phyloP scores from a whole-genome alignment of 2,329 filamentous ascomycete genomes.

The Lachnellula suecica region DNA sequence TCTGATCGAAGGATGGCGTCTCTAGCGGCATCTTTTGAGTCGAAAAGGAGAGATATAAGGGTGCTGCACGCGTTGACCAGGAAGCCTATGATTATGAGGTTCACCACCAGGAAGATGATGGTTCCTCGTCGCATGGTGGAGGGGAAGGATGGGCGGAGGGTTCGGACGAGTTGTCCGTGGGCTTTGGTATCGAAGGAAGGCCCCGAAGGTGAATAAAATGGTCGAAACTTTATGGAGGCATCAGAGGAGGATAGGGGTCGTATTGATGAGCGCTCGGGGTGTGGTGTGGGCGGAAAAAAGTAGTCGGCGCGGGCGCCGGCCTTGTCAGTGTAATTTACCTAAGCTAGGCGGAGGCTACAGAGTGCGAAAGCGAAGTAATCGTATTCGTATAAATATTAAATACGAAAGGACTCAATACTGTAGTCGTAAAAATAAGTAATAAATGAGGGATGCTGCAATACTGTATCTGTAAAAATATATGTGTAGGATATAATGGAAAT shows the following conservation, averaged over 20 bases:
- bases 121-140: constrained; percentile 34
- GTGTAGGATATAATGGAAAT: too few species aligned
- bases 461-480: too few species aligned
- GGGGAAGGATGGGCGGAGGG: background rate
- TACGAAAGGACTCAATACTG: too few species aligned
- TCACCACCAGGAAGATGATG: constrained; percentile 47
- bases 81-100: constrained; percentile 61
- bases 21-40: constrained; percentile 63
- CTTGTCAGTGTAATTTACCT: too few species aligned
- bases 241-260: background rate
- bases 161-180: background rate
- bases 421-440: too few species aligned
- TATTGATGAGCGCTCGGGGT: too few species aligned
- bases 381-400: too few species aligned
- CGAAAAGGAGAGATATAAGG: constrained; percentile 66
- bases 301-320: too few species aligned
- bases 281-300: too few species aligned
- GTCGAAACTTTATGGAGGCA: background rate
- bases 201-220: background rate
- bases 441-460: too few species aligned
- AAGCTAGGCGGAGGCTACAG: too few species aligned
- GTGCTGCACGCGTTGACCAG: constrained; percentile 69
- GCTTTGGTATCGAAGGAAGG: background rate
- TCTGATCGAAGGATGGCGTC: constrained; percentile 68
- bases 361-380: too few species aligned